Percentiles rank a stretch among this genome's conserved stretches.
phyloP scores from a whole-genome alignment of 2,329 filamentous ascomycete species.

The Emergomyces orientalis region DNA sequence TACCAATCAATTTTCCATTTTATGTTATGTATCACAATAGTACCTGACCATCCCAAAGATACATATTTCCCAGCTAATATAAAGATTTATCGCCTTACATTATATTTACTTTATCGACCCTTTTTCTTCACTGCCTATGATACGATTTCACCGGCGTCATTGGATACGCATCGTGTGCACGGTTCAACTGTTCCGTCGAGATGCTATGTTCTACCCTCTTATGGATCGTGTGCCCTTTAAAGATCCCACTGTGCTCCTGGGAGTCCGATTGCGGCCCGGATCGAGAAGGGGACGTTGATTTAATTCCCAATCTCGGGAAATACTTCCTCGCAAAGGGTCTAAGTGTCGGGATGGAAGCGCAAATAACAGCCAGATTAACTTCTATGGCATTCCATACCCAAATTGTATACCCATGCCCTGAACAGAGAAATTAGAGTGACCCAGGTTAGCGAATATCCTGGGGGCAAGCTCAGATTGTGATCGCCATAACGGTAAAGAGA shows the following conservation, averaged over 20 bases:
- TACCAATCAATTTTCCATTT: not conserved
- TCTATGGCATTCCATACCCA: slow-evolving; percentile 19
- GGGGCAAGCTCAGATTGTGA: not conserved
- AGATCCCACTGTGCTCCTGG: not conserved
- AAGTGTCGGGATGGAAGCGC: slow-evolving; percentile 18
- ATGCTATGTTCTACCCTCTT: not conserved
- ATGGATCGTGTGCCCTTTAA: slow-evolving; percentile 12
- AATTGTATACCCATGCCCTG: slow-evolving; percentile 17
- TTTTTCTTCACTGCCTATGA: not conserved
- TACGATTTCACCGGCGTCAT: not conserved
- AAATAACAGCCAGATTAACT: slow-evolving; percentile 19
- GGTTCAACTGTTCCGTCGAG: slow-evolving; percentile 3
- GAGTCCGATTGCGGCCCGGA: not conserved
- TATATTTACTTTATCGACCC: not conserved
- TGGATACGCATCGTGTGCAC: not conserved
- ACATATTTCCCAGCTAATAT: not conserved
- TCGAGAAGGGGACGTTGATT: not conserved
- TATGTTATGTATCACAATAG: not conserved
- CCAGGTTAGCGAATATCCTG: not conserved
- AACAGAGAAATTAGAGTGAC: not conserved
- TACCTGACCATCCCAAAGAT: not conserved
- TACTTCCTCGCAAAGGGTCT: slow-evolving; percentile 15
- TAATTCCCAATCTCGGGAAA: slow-evolving; percentile 10
- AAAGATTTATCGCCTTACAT: not conserved
- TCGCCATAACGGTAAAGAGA: not conserved